phyloP scores from a whole-genome alignment of 306 rosid species.

The Cucumis cinereus region DNA sequence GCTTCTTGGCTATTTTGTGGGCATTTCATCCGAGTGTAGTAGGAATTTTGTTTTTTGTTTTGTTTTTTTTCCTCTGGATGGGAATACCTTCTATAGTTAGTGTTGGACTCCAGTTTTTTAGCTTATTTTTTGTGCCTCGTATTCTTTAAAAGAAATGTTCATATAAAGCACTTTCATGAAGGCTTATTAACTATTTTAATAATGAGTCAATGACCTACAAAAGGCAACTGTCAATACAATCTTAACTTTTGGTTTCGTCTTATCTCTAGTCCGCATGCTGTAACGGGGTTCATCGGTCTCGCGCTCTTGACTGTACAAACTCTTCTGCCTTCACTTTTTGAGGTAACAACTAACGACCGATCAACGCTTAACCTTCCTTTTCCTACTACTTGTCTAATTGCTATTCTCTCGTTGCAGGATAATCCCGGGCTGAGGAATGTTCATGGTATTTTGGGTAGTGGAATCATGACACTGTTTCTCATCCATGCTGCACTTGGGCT shows the following conservation, averaged over 20 bases:
- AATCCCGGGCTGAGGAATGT: constrained; percentile 62
- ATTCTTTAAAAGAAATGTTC: not conserved
- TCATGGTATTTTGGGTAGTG: constrained; percentile 79
- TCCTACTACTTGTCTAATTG: not conserved
- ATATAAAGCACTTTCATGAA: not conserved
- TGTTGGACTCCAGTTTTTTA: too few species aligned
- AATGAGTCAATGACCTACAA: not conserved
- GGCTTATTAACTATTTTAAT: not conserved
- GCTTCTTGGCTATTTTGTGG: too few species aligned
- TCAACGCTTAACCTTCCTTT: not conserved
- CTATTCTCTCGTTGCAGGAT: constrained; percentile 32
- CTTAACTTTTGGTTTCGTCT: not conserved
- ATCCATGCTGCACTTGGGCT: constrained; percentile 81
- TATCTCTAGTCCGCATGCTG: constrained; percentile 70
- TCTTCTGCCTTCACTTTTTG: constrained; percentile 58
- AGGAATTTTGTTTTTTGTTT: too few species aligned
- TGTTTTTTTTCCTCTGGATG: too few species aligned
- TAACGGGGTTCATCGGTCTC: constrained; percentile 72
- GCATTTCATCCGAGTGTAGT: too few species aligned
- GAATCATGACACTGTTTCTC: constrained; percentile 81
- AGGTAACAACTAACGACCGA: constrained; percentile 34
- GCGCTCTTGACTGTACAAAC: constrained; percentile 73
- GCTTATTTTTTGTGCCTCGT: too few species aligned
- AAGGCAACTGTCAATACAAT: not conserved
- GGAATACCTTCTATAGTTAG: too few species aligned